Evolutionary conservation across 2,329 filamentous ascomycete species (phyloP).

Genomic region (Pseudocercospora ulei): DNA sequence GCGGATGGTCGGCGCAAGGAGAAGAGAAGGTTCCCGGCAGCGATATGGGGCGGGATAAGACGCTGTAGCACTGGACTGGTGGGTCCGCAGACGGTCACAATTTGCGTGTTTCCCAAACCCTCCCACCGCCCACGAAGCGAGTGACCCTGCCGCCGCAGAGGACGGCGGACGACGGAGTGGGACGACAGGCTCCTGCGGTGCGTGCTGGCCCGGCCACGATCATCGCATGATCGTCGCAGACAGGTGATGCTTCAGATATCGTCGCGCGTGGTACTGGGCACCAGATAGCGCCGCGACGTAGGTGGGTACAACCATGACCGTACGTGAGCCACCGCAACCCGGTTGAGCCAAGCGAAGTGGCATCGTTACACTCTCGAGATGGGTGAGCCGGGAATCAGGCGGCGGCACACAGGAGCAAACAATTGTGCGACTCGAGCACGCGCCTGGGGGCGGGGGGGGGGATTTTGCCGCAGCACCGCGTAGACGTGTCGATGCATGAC

Average conservation of each 20-base stretch:
- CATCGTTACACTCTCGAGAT: conserved; percentile 6
- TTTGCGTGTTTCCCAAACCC: conserved; percentile 23
- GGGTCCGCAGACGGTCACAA: conserved; percentile 16
- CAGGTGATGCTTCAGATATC: conserved; percentile 7
- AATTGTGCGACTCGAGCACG: conserved; percentile 20
- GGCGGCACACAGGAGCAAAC: conserved; percentile 23
- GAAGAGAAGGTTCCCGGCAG: conserved; percentile 7
- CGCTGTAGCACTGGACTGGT: conserved; percentile 21
- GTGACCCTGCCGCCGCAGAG: conserved; percentile 11
- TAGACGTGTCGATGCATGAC: no score
- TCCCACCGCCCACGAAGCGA: conserved; percentile 19
- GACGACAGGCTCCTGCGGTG: conserved; percentile 21
- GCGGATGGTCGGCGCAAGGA: conserved; percentile 20
- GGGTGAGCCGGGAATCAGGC: conserved; percentile 9
- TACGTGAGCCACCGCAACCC: conserved; percentile 5
- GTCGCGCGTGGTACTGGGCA: conserved; percentile 5
- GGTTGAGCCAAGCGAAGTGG: conserved; percentile 3
- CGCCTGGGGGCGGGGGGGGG: no score
- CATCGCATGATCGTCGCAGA: no score
- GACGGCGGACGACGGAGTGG: conserved; percentile 16
- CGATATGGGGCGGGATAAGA: conserved; percentile 13
- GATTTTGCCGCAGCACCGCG: no score
- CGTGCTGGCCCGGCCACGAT: conserved; percentile 15
- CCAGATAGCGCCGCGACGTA: conserved; percentile 7
- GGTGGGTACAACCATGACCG: conserved; percentile 1